phyloP scores from a whole-genome alignment of 345 rosid genomes.

The Eucalyptus sp. region DNA sequence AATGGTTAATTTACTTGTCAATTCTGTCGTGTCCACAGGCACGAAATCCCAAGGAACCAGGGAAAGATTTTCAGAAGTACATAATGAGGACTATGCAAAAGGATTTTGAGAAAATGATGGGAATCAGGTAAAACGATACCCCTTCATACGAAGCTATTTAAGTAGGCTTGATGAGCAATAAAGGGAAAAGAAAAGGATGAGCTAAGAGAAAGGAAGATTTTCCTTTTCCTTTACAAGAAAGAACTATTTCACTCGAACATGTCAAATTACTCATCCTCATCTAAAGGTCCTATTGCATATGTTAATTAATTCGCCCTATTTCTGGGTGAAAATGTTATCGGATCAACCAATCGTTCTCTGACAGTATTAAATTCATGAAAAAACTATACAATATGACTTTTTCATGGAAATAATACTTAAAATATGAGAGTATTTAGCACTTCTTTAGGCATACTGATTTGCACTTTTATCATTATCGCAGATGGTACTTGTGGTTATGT shows the following conservation, averaged over 20 bases:
- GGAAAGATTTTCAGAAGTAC: slow-evolving; percentile 66
- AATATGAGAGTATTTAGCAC: background rate
- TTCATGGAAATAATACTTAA: background rate
- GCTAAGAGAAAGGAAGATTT: background rate
- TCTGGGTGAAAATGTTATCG: background rate
- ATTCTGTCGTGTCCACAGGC: slow-evolving; percentile 17
- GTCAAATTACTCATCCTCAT: background rate
- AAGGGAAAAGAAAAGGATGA: background rate
- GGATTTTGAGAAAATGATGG: slow-evolving; percentile 85
- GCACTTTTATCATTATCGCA: slow-evolving; percentile 3
- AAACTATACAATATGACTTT: background rate
- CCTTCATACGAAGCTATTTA: background rate
- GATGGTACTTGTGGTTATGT: slow-evolving; percentile 89
- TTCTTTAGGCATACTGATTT: background rate
- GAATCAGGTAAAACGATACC: slow-evolving; percentile 43
- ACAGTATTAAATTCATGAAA: background rate
- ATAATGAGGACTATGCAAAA: slow-evolving; percentile 77
- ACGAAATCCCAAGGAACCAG: slow-evolving; percentile 53
- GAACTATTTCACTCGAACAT: slow-evolving; percentile 12
- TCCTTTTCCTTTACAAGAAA: background rate
- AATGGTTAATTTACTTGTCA: background rate
- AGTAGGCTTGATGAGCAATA: background rate
- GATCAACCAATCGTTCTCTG: background rate
- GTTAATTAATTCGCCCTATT: background rate
- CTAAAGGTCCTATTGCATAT: background rate